Base-by-base conservation (phyloP, 805 yeast species). In the Kodamaea sagamina region DNA sequence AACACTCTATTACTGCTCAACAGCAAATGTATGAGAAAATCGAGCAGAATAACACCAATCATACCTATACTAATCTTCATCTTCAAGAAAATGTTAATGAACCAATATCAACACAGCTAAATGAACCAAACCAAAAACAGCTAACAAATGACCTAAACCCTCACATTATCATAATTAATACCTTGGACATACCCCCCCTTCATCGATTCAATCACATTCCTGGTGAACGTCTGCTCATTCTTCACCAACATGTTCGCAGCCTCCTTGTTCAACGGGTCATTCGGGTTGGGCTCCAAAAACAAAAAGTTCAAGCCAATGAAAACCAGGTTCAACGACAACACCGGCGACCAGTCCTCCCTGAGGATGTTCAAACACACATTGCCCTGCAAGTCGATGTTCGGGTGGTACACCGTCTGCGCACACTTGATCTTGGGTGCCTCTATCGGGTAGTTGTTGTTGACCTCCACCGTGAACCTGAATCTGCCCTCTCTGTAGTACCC, bases 261-360 rank as follows among this genome's bases (percentile, higher is more conserved):
- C n/a, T 78, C 86, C 57, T 89, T 88, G 62, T 93, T 93, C 53
- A 92, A 74, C 3, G 98, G 98, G 61, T 92, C 98, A 48, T 81
- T 82, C 1, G 95, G 84, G 59, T 89, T 92, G 6, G 97, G 96
- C 52, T 92, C 97, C 42, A 88, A 67, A 53, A 92, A 89, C 47
- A 92, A 72, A 58, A 84, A 89, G 55, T 89, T 78, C 42, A 92
- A 72, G 0, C 99, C 98, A 29, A 90, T 82, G 43, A 90, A 73
- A 6, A 92, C 82, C 4, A 90, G 75, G 58, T 86, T 88, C 57
- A 92, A 67, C 46, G 85, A 86, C 51, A 92, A 71, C 0, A 89
- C 96, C 0, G 99, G 98, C 21, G 89, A 82, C 99, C 99, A 92
- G 61, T 92, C 98, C 61, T 90, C 96, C 52, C 98, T 72, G 46